Conservation (phyloP, 2,329 filamentous ascomycete species). For the Fusarium virguliforme region DNA sequence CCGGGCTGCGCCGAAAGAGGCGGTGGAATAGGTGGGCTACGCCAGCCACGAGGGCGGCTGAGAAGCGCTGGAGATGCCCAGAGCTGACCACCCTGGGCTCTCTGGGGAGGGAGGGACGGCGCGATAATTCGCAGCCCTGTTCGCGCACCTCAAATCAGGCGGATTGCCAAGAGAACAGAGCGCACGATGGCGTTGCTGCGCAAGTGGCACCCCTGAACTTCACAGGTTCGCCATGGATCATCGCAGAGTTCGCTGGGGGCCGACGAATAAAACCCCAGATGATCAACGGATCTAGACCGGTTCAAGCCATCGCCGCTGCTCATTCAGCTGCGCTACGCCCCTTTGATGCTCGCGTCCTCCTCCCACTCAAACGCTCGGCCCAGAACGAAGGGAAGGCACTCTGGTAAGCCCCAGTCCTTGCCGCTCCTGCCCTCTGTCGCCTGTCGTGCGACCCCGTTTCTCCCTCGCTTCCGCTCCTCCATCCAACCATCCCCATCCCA, state of each 20-base stretch:
- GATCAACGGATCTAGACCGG: constrained; percentile 30
- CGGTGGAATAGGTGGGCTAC: not conserved
- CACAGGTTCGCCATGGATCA: constrained; percentile 16
- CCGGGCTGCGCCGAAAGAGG: constrained; percentile 3
- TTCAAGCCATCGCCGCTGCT: constrained; percentile 25
- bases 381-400: constrained; percentile 38
- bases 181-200: constrained; percentile 24
- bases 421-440: constrained; percentile 15
- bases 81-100: constrained; percentile 29
- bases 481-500: constrained; percentile 18
- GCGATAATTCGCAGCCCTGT: constrained; percentile 6
- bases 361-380: constrained; percentile 39
- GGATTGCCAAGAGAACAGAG: constrained; percentile 12
- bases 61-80: not conserved
- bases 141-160: constrained; percentile 17
- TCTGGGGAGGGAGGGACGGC: constrained; percentile 9
- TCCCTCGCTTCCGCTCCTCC: constrained; percentile 37
- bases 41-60: constrained; percentile 14
- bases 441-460: constrained; percentile 45
- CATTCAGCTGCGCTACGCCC: constrained; percentile 34
- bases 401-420: constrained; percentile 38
- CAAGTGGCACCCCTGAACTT: constrained; percentile 33
- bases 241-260: constrained; percentile 27
- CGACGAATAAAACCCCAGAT: constrained; percentile 28
- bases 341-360: constrained; percentile 35